These are phyloP conservation scores for Pseudognaphalium luteoalbum DNA, from an alignment of 129 eudicot genomes.

Conservation along the genomic window DNA sequence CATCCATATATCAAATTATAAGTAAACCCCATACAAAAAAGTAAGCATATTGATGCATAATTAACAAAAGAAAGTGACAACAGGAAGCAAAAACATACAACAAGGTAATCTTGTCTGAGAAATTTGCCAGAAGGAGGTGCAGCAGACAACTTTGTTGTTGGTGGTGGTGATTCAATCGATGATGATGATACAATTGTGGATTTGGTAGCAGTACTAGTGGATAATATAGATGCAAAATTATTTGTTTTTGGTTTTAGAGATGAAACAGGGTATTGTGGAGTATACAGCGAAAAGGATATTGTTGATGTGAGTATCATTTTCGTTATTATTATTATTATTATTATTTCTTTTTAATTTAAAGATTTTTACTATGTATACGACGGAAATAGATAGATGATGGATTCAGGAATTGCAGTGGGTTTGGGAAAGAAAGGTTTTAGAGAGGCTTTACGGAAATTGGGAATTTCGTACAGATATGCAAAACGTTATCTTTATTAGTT, in stretches of 20 bases:
- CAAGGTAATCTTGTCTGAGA: constrained; percentile 81
- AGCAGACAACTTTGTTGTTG: constrained; percentile 32
- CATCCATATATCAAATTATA: background rate
- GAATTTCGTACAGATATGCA: background rate
- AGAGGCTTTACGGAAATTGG: background rate
- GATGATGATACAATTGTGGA: constrained; percentile 23
- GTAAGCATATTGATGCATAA: background rate
- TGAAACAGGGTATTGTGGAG: constrained; percentile 22
- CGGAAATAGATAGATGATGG: background rate
- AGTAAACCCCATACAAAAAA: constrained; percentile 16
- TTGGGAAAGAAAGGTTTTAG: constrained; percentile 6
- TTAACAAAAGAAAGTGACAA: background rate
- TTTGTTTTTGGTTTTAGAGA: constrained; percentile 23
- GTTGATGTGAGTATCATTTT: constrained; percentile 37
- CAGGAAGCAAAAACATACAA: constrained; percentile 46
- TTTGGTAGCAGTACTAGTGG: constrained; percentile 9
- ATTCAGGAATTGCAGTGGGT: background rate
- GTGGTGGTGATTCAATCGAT: constrained; percentile 34
- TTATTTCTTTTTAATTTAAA: background rate
- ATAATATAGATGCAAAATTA: constrained; percentile 17
- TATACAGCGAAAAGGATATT: constrained; percentile 23
- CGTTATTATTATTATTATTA: background rate
- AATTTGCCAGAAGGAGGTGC: constrained; percentile 65
- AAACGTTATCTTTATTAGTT: too few relatives aligned
- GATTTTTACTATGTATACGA: background rate